These are phyloP conservation scores for Candida peoriensis DNA, from an alignment of 805 yeast species.

Conservation along the genomic window DNA sequence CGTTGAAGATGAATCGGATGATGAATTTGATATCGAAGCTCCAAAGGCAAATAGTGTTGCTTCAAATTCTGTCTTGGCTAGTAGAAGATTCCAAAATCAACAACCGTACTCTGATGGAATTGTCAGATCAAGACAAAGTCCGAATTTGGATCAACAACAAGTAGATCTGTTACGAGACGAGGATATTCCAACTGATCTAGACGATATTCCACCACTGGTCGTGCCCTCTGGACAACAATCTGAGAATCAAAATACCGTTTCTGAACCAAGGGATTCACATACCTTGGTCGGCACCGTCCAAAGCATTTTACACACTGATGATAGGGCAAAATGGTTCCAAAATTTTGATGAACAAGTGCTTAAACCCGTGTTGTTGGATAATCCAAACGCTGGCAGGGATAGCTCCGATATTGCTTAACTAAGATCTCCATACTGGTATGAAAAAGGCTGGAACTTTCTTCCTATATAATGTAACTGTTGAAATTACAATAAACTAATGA, in stretches of 20 bases:
- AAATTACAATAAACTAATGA: neutral
- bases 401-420: slow-evolving; percentile 13
- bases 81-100: slow-evolving; percentile 12
- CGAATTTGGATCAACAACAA: slow-evolving; percentile 15
- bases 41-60: slow-evolving; percentile 11
- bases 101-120: slow-evolving; percentile 26
- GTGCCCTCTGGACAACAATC: slow-evolving; percentile 10
- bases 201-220: slow-evolving; percentile 24
- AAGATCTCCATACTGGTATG: no score
- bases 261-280: slow-evolving; percentile 7
- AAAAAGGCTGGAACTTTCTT: no score
- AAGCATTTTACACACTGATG: slow-evolving; percentile 46
- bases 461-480: no score
- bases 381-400: slow-evolving; percentile 17
- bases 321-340: slow-evolving; percentile 86
- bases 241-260: no score
- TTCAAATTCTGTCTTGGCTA: slow-evolving; percentile 13
- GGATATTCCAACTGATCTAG: slow-evolving; percentile 15
- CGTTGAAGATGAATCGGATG: slow-evolving; percentile 81
- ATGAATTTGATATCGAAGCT: slow-evolving; percentile 91
- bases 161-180: slow-evolving; percentile 23
- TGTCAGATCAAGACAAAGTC: slow-evolving; percentile 17
- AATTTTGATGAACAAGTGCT: slow-evolving; percentile 90
- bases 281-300: slow-evolving; percentile 22
- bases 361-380: slow-evolving; percentile 85